Evolutionary conservation across 2,329 filamentous ascomycete species (phyloP).

Genomic region (Seiridium cupressi): DNA sequence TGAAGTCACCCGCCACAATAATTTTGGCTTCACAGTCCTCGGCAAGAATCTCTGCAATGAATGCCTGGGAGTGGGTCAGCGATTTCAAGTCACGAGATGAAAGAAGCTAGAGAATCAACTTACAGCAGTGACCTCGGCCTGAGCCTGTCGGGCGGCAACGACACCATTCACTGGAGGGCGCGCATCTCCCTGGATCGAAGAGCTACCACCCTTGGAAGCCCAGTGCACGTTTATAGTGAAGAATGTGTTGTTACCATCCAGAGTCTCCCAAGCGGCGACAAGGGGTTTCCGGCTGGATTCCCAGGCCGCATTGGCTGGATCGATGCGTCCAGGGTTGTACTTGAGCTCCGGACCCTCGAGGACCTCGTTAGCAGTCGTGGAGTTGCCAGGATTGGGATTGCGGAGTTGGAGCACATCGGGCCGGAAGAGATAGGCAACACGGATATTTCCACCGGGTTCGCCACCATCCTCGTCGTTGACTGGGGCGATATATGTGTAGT

Average conservation of each 20-base stretch:
- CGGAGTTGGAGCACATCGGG: slow-evolving; percentile 57
- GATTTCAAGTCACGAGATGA: not conserved
- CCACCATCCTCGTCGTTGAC: slow-evolving; percentile 63
- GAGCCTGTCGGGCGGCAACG: slow-evolving; percentile 53
- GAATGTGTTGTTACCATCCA: slow-evolving; percentile 52
- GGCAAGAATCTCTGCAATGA: slow-evolving; percentile 56
- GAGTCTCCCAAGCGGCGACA: slow-evolving; percentile 62
- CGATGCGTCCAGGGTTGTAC: slow-evolving; percentile 69
- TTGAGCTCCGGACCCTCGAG: slow-evolving; percentile 56
- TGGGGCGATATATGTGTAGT: slow-evolving; percentile 59
- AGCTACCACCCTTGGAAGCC: slow-evolving; percentile 64
- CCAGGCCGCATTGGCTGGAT: slow-evolving; percentile 60
- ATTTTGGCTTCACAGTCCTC: slow-evolving; percentile 55
- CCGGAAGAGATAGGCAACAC: slow-evolving; percentile 68
- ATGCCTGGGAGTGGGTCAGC: slow-evolving; percentile 32
- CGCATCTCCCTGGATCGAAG: slow-evolving; percentile 62
- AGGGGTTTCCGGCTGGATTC: slow-evolving; percentile 63
- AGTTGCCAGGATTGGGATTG: slow-evolving; percentile 54
- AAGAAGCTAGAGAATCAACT: slow-evolving; percentile 20
- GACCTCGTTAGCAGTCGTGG: slow-evolving; percentile 55
- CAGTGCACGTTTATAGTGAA: slow-evolving; percentile 74
- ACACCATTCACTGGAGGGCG: slow-evolving; percentile 66
- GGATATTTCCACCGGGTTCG: slow-evolving; percentile 69
- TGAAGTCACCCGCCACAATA: slow-evolving; percentile 67
- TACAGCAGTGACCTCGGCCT: slow-evolving; percentile 58